Base-by-base conservation (phyloP, 129 eudicot genomes). In the Saussurea involucrata region DNA sequence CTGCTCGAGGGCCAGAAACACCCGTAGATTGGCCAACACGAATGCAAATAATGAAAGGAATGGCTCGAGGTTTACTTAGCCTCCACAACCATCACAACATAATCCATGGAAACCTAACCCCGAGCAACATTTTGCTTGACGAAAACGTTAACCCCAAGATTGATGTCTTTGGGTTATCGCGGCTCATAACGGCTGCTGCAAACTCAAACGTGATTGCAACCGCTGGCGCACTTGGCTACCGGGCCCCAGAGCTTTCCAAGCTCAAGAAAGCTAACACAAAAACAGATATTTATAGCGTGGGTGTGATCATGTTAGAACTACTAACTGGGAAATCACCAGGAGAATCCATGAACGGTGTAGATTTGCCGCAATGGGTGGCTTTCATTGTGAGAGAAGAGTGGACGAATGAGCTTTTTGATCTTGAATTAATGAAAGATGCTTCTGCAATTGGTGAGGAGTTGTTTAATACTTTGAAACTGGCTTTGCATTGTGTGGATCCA, bases 341-440 rank as follows among this genome's bases (percentile, higher is more conserved):
- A 37, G 93, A 87, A 77, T 91, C 95, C 18, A 81, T 87, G 88
- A 82, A 86, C 24, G 98, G 96, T 3, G 88, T 83, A 1, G 98
- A 92, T 84, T 82, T 92, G 84, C 98, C 98, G 0, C 96, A 90
- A 63, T 92, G 98, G 98, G 98, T 92, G 28, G 98, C 98, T 42
- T 92, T 96, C 11, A 83, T 92, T 8, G 98, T 92, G 76, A 92
- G 88, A 67, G 98, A 92, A 72, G 98, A 92, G 85, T 92, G 98
- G 98, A 92, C 98, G 5, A 92, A 90, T 29, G 98, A 92, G 70
- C 96, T 92, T 32, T 92, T 92, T 68, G 98, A 92, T 78, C 70
- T 87, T 69, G 98, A 92, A 33, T 72, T 92, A 65, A 86, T 92
- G 96, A 92, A 88, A 78, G 93, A 92, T 81, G 98, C 96, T 15